Evolutionary conservation across 2,329 filamentous ascomycete species (phyloP).

Genomic region (Penicillium italicum): DNA sequence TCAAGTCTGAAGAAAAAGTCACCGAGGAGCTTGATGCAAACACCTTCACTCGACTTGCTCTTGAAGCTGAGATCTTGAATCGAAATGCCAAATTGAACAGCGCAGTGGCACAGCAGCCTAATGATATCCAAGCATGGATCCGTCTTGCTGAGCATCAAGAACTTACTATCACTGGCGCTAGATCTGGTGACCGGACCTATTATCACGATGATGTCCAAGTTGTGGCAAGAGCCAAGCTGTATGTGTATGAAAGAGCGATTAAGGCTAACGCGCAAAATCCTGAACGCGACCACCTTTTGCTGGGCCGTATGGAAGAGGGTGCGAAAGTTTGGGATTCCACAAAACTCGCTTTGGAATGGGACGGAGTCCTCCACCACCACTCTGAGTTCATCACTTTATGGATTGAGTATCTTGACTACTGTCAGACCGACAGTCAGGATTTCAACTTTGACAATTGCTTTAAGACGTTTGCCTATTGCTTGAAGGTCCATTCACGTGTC

Average conservation of each 20-base stretch:
- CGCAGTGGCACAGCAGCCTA: conserved; percentile 61
- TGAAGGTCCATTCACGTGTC: conserved; percentile 41
- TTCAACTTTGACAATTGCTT: conserved; percentile 68
- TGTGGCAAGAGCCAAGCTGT: conserved; percentile 74
- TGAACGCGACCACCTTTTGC: conserved; percentile 59
- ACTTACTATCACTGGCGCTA: conserved; percentile 53
- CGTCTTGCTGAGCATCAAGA: conserved; percentile 77
- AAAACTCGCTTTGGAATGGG: conserved; percentile 63
- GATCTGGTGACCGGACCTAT: conserved; percentile 35
- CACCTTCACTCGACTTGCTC: conserved; percentile 34
- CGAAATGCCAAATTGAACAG: conserved; percentile 57
- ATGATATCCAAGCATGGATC: conserved; percentile 70
- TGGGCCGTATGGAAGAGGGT: conserved; percentile 71
- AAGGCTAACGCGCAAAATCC: conserved; percentile 48
- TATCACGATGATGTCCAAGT: conserved; percentile 63
- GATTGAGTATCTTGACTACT: conserved; percentile 68
- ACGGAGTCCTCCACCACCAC: conserved; percentile 55
- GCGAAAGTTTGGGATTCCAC: conserved; percentile 67
- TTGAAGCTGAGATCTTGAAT: conserved; percentile 45
- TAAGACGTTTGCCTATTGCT: conserved; percentile 56
- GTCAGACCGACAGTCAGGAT: conserved; percentile 61
- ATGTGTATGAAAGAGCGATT: conserved; percentile 75
- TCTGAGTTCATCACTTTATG: conserved; percentile 63
- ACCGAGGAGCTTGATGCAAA: conserved; percentile 39
- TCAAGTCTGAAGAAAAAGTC: conserved; percentile 53